Percentiles rank a stretch among this genome's conserved stretches.
Evolutionary conservation across 345 rosid species (phyloP).

Genomic region (Geranium rotundifolium): DNA sequence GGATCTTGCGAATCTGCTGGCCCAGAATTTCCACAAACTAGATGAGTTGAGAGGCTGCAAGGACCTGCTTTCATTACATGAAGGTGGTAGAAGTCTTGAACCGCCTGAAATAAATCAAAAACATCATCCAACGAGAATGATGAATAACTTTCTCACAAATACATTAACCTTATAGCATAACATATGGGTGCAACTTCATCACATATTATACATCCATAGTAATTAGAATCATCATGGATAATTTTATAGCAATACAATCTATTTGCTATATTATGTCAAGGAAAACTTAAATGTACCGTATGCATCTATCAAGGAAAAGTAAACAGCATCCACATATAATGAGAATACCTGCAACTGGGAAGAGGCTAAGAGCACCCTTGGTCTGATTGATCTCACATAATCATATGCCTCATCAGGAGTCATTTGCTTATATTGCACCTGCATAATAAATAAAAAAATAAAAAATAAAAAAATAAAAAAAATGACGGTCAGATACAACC

Average conservation of each 20-base stretch:
- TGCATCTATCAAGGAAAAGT: neutral
- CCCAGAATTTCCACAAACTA: slow-evolving; percentile 16
- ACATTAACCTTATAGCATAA: neutral
- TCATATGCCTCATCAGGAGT: slow-evolving; percentile 73
- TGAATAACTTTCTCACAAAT: neutral
- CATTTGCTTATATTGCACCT: slow-evolving; percentile 83
- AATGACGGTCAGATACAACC: slow-evolving; percentile 3
- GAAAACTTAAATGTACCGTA: neutral
- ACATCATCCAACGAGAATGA: neutral
- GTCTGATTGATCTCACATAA: slow-evolving; percentile 69
- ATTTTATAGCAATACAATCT: neutral
- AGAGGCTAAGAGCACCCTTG: slow-evolving; percentile 82
- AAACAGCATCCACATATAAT: neutral
- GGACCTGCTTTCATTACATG: slow-evolving; percentile 26
- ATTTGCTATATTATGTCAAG: no score
- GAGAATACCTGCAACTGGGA: slow-evolving; percentile 74
- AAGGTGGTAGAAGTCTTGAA: slow-evolving; percentile 57
- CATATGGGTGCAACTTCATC: neutral
- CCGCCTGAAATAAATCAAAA: slow-evolving; percentile 45
- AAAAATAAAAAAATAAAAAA: slow-evolving; percentile 1
- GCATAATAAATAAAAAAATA: neutral
- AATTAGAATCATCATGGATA: neutral
- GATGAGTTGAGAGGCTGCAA: slow-evolving; percentile 14
- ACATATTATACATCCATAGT: neutral
- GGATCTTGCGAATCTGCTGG: slow-evolving; percentile 20